Conservation (phyloP, 805 yeast genomes). For the Ogataea methanolica region DNA sequence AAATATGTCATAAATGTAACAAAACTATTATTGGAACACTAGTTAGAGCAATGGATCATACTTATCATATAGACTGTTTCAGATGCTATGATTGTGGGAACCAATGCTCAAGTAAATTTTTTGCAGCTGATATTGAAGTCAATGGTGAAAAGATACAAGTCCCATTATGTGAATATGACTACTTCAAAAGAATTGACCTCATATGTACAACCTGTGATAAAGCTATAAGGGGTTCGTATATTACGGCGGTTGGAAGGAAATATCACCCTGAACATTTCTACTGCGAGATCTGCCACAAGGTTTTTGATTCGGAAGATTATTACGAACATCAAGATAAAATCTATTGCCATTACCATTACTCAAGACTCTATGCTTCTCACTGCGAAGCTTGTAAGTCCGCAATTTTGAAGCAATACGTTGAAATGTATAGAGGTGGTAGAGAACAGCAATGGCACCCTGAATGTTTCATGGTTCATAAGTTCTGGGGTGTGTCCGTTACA, state of each 20-base stretch:
- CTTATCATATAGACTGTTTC: slow-evolving; percentile 86
- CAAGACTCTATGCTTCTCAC: slow-evolving; percentile 76
- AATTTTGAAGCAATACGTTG: slow-evolving; percentile 91
- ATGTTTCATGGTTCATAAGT: slow-evolving; percentile 95
- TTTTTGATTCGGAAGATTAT: slow-evolving; percentile 90
- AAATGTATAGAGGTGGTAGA: slow-evolving; percentile 83
- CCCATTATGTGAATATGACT: slow-evolving; percentile 87
- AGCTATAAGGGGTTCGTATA: slow-evolving; percentile 88
- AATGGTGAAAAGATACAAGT: slow-evolving; percentile 37
- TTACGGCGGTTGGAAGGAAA: slow-evolving; percentile 86
- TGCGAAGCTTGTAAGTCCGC: slow-evolving; percentile 94
- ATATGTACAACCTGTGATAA: slow-evolving; percentile 83
- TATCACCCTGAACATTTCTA: slow-evolving; percentile 95
- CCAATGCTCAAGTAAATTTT: slow-evolving; percentile 81
- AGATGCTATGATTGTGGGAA: slow-evolving; percentile 79
- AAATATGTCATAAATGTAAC: slow-evolving; percentile 49
- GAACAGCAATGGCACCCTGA: slow-evolving; percentile 99
- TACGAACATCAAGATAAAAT: slow-evolving; percentile 80
- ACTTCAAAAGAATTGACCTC: slow-evolving; percentile 77
- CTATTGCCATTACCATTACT: slow-evolving; percentile 89
- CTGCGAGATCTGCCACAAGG: slow-evolving; percentile 79
- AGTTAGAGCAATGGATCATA: slow-evolving; percentile 75
- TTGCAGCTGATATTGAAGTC: slow-evolving; percentile 60
- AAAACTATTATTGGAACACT: slow-evolving; percentile 63
- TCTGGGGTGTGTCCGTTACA: slow-evolving; percentile 85